Evolutionary conservation across 257 asterid species (phyloP).

Genomic region (Solanum habrochaites): DNA sequence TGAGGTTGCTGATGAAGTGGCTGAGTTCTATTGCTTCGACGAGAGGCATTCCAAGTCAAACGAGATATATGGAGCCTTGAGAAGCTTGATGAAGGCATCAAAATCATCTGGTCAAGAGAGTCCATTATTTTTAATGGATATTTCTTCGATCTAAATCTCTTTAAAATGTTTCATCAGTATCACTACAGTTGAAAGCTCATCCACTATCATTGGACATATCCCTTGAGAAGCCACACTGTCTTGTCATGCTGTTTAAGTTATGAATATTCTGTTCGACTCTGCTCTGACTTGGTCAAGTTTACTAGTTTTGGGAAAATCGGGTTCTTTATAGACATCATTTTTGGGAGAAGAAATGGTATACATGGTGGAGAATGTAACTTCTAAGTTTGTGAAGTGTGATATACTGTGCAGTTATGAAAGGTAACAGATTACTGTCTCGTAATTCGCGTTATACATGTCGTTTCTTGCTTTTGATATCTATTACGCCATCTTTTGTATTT

Average conservation of each 20-base stretch:
- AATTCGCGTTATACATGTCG: no score
- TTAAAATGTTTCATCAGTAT: background rate
- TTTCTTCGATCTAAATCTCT: background rate
- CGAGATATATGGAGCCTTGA: slow-evolving; percentile 42
- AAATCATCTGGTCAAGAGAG: slow-evolving; percentile 22
- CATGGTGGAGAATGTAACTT: background rate
- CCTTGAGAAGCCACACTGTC: background rate
- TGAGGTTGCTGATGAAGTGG: slow-evolving; percentile 41
- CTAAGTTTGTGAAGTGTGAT: background rate
- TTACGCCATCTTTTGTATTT: background rate
- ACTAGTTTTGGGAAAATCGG: background rate
- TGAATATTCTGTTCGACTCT: background rate
- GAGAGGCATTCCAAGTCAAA: slow-evolving; percentile 51
- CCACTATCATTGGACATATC: background rate
- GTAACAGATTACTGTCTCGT: no score
- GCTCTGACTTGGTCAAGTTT: background rate
- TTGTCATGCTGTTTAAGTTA: background rate
- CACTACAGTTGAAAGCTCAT: background rate
- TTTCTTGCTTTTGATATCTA: background rate
- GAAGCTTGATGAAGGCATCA: slow-evolving; percentile 41
- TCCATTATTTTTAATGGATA: background rate
- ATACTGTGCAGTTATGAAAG: no score
- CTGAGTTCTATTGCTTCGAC: slow-evolving; percentile 55
- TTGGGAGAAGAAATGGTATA: background rate
- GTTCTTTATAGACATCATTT: background rate